These are phyloP conservation scores for Fonsecaea erecta DNA, from an alignment of 2,329 filamentous ascomycete genomes.

Conservation along the genomic window DNA sequence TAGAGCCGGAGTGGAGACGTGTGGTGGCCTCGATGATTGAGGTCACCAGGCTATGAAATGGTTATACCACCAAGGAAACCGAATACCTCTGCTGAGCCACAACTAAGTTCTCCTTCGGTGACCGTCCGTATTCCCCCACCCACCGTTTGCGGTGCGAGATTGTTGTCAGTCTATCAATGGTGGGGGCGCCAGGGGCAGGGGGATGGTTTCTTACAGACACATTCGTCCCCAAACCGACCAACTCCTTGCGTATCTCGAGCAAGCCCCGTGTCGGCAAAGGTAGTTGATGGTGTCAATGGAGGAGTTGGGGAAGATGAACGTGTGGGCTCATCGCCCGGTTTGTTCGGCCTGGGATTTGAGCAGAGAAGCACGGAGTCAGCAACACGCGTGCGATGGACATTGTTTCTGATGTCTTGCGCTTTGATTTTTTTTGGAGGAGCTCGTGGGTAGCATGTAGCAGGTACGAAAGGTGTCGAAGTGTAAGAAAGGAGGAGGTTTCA, in stretches of 20 bases:
- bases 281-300: constrained; percentile 37
- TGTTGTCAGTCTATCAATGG: too few species aligned
- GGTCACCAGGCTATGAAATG: neutral
- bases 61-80: neutral
- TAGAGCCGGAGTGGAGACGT: neutral
- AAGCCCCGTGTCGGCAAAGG: constrained; percentile 41
- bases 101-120: neutral
- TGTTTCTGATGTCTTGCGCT: neutral
- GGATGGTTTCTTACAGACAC: constrained; percentile 36
- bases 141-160: too few species aligned
- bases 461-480: neutral
- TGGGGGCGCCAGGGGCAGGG: neutral
- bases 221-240: constrained; percentile 34
- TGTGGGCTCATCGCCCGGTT: constrained; percentile 37
- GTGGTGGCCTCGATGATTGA: neutral
- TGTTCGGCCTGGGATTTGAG: constrained; percentile 38
- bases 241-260: constrained; percentile 41
- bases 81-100: neutral
- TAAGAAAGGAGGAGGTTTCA: neutral
- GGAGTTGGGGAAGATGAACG: constrained; percentile 37
- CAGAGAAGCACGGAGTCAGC: constrained; percentile 37
- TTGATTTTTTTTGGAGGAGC: neutral
- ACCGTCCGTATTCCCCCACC: too few species aligned
- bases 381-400: constrained; percentile 25
- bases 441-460: neutral